These are phyloP conservation scores for Mrakia gelida DNA, from an alignment of 768 basidiomycete genomes.

Conservation along the genomic window DNA sequence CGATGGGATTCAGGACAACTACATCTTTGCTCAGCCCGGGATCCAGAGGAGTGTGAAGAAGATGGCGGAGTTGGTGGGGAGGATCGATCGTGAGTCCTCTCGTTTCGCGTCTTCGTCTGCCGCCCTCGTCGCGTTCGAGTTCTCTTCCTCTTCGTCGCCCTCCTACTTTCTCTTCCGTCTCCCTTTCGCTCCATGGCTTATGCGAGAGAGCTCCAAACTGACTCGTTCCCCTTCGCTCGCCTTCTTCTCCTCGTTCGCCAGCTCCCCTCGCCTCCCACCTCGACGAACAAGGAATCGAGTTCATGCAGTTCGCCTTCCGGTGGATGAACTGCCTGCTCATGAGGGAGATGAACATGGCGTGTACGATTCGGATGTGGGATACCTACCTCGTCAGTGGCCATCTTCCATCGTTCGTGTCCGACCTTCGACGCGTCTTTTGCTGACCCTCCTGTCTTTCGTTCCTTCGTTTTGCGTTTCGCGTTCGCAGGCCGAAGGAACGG, in stretches of 20 bases:
- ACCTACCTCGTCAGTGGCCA: constrained; percentile 71
- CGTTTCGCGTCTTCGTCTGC: no score
- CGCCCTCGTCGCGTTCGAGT: background rate
- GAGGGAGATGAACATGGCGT: constrained; percentile 94
- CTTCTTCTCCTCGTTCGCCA: constrained; percentile 39
- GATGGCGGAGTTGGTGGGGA: constrained; percentile 81
- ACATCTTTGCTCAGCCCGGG: constrained; percentile 92
- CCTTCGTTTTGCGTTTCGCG: background rate
- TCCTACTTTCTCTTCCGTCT: background rate
- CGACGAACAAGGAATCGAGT: constrained; percentile 87
- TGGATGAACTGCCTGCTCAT: constrained; percentile 99
- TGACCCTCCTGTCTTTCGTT: background rate
- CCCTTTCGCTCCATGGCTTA: no score
- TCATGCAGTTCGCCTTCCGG: constrained; percentile 98
- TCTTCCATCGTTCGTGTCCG: background rate
- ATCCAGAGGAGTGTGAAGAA: constrained; percentile 88
- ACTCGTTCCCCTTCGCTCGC: background rate
- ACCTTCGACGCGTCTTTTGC: background rate
- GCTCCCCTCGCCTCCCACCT: constrained; percentile 84
- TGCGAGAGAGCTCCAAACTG: background rate
- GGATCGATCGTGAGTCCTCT: constrained; percentile 44
- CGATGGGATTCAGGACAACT: constrained; percentile 98
- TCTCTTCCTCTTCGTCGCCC: background rate
- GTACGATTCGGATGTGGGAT: constrained; percentile 99
- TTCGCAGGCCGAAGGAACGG: constrained; percentile 83